Conservation (phyloP, 2,329 filamentous ascomycete species). For the Monilinia aucupariae region DNA sequence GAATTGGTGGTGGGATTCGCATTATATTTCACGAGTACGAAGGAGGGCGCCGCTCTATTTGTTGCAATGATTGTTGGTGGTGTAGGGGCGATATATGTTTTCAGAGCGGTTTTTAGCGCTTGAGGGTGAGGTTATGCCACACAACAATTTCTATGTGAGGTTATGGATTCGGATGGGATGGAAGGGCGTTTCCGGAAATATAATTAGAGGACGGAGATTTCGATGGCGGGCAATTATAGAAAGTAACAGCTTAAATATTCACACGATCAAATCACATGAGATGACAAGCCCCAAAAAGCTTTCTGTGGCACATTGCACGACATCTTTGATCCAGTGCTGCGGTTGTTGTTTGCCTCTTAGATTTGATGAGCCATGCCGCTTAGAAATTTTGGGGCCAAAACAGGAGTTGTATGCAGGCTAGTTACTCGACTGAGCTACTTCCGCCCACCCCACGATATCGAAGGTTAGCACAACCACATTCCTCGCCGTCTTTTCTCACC, state of each 20-base stretch:
- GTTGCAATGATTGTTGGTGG: conserved; percentile 30
- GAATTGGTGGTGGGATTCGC: conserved; percentile 55
- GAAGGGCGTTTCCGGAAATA: not conserved
- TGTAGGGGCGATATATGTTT: conserved; percentile 30
- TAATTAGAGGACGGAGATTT: not conserved
- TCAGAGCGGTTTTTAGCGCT: conserved; percentile 20
- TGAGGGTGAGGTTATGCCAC: not conserved
- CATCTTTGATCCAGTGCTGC: not conserved
- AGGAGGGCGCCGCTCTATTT: conserved; percentile 32
- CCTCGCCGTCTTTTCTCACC: not conserved
- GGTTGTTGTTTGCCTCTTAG: not conserved
- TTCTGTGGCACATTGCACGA: not conserved
- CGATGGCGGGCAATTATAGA: not conserved
- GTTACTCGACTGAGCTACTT: not conserved
- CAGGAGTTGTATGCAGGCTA: not conserved
- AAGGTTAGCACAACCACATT: too few relatives aligned
- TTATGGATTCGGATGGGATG: not conserved
- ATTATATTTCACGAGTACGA: conserved; percentile 40
- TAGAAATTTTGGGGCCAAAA: too few relatives aligned
- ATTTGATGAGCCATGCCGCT: not conserved
- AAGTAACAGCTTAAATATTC: not conserved
- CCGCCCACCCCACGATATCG: not conserved
- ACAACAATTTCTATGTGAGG: not conserved
- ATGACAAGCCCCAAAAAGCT: not conserved
- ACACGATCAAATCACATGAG: not conserved